Evolutionary conservation across 257 asterid species (phyloP), one percentile per base, ranked within the genome.

Genomic region (Voacanga thouarsii): DNA sequence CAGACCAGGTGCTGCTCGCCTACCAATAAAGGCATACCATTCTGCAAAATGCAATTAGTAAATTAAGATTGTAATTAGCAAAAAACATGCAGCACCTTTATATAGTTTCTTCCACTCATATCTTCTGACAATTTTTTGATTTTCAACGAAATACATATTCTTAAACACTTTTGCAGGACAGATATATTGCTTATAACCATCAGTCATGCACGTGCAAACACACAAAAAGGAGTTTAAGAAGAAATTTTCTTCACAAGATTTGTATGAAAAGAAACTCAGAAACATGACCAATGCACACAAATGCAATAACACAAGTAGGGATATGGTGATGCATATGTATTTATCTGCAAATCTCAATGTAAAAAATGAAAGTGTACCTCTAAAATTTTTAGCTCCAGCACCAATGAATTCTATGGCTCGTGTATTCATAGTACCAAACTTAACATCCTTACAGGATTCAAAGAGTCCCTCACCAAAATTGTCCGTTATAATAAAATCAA

Each of bases 381-480:
- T 81, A 74, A 96, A 93, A 84, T 74, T 89, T 84, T 86, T 89
- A 75, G 99, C 99, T 80, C 99, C 98, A 80, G 95, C 97, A 55
- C 99, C 99, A 45, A 96, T 89, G 83, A 93, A 96, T 75, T 96
- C 99, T 60, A 96, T 93, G 23, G 97, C 98, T 80, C 96, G 96
- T 65, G 97, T 90, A 79, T 96, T 96, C 98, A 92, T 92, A 72
- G 98, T 88, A 75, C 99, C 97, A 76, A 96, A 96, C 82, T 96
- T 96, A 23, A 96, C 98, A 3, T 96, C 98, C 90, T 96, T 96
- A 94, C 99, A 96, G 61, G 99, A 93, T 76, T 96, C 99, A 77
- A 71, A 93, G 88, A 96, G 75, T 71, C 91, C 97, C 82, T 80
- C 85, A 7, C 99, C 99, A 84, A 96, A 93, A 79, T 84, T 15